phyloP scores from a whole-genome alignment of 2,329 filamentous ascomycete genomes.

The Sporothrix curviconia region DNA sequence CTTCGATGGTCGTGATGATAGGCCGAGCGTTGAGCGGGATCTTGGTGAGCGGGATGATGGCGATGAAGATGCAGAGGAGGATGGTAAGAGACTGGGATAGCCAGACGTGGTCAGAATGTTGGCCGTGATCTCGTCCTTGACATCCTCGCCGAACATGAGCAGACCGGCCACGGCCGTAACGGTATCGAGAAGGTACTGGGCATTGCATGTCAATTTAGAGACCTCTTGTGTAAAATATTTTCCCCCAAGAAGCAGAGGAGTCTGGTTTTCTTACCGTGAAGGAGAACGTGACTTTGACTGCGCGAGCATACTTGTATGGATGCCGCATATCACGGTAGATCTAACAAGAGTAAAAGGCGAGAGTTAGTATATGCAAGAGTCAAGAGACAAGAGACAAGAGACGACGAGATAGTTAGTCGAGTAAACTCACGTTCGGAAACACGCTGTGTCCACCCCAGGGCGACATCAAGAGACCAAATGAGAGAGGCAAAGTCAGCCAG shows the following conservation, averaged over 20 bases:
- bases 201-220: neutral
- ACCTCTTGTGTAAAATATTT: no score
- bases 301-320: conserved; percentile 66
- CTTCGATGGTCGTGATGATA: conserved; percentile 78
- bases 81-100: conserved; percentile 71
- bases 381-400: no score
- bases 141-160: conserved; percentile 90
- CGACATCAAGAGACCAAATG: conserved; percentile 84
- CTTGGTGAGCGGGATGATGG: conserved; percentile 91
- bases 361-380: no score
- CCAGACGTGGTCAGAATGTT: conserved; percentile 72
- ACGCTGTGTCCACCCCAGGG: conserved; percentile 58
- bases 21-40: conserved; percentile 86
- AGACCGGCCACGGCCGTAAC: conserved; percentile 77
- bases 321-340: conserved; percentile 61
- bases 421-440: conserved; percentile 64
- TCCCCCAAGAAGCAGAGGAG: neutral
- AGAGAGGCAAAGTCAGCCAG: conserved; percentile 80
- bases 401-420: neutral
- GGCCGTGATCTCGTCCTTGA: conserved; percentile 81
- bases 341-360: no score
- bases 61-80: conserved; percentile 77
- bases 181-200: conserved; percentile 68
- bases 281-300: conserved; percentile 24
- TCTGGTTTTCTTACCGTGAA: conserved; percentile 30